Percentiles rank a stretch among this genome's conserved stretches.
phyloP scores from a whole-genome alignment of 768 basidiomycete species.

The Lentinula lateritia region DNA sequence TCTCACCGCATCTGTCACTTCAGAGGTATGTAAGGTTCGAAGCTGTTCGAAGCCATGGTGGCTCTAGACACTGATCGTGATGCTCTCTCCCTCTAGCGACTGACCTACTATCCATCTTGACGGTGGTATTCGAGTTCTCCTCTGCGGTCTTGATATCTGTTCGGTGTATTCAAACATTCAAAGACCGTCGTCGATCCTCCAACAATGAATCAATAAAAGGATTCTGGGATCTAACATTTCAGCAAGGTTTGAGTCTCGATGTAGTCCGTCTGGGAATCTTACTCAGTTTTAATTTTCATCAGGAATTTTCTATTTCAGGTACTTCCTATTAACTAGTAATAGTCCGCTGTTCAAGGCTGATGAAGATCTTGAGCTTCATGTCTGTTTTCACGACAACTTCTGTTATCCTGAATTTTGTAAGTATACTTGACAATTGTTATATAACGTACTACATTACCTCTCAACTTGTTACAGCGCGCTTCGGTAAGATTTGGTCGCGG shows the following conservation, averaged over 20 bases:
- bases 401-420: constrained; percentile 20
- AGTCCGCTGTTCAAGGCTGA: neutral
- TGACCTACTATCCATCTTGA: constrained; percentile 21
- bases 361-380: constrained; percentile 11
- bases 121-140: constrained; percentile 21
- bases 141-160: constrained; percentile 18
- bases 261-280: no score
- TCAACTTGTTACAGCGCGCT: constrained; percentile 10
- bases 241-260: constrained; percentile 17
- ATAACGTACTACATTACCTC: no score
- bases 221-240: constrained; percentile 18
- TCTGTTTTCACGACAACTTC: constrained; percentile 19
- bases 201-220: constrained; percentile 13
- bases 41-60: neutral
- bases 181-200: constrained; percentile 9
- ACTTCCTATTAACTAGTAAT: neutral
- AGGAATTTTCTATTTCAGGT: constrained; percentile 26
- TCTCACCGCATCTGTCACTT: neutral
- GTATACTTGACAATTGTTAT: neutral
- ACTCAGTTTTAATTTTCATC: neutral
- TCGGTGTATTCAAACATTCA: constrained; percentile 19
- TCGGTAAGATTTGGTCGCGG: constrained; percentile 8
- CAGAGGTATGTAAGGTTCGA: neutral
- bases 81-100: constrained; percentile 10
- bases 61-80: neutral